Base-by-base conservation (phyloP, 352 stramenopile genomes). In the Globisporangium mamillatum region DNA sequence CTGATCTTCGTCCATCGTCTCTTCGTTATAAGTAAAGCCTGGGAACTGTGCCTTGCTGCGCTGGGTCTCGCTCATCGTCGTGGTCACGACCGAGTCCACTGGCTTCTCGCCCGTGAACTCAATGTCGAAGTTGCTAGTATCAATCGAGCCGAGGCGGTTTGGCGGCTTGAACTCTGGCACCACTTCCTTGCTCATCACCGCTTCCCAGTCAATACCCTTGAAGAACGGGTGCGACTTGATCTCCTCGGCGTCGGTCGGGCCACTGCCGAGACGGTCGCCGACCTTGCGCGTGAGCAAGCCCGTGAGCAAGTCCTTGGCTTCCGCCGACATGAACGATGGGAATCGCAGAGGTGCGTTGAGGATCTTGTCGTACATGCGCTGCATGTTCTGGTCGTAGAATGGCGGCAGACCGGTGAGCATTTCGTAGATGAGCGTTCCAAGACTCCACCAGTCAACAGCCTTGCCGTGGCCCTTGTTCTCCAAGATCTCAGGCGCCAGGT, bases 321-420 rank as follows among this genome's bases (percentile, higher is more conserved):
- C 87, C 34, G 86, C 85, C 34, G 88, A 96, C 86, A 97, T 97
- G 76, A 95, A 94, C n/a, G 86, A 94, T 55, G 86, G 85, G 76
- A 95, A 95, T 48, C 86, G 87, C 72, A 97, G 78, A 54, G 90
- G 68, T 58, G 90, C 90, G 75, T 96, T 97, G 36, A 98, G 75
- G 71, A 98, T 98, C 82, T 97, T 97, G 78, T 97, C 88, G 78
- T 97, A 97, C 92, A 97, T 98, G 52, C 87, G 85, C 81, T 97
- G 88, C 82, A 97, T 95, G 78, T 97, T 98, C 76, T 96, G 88
- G 80, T 98, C 92, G 79, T 98, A 98, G 76, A 98, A 98, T 63
- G 92, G 92, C 36, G 91, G 91, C 0, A 97, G 80, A 54, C 92
- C 92, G 63, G 87, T 96, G 59, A 97, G 86, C 88, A 98, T 97